A percentile compares a stretch with the other conserved stretches of the same genome.
Conservation (phyloP, 768 basidiomycete species). For the Boletus patriciae region DNA sequence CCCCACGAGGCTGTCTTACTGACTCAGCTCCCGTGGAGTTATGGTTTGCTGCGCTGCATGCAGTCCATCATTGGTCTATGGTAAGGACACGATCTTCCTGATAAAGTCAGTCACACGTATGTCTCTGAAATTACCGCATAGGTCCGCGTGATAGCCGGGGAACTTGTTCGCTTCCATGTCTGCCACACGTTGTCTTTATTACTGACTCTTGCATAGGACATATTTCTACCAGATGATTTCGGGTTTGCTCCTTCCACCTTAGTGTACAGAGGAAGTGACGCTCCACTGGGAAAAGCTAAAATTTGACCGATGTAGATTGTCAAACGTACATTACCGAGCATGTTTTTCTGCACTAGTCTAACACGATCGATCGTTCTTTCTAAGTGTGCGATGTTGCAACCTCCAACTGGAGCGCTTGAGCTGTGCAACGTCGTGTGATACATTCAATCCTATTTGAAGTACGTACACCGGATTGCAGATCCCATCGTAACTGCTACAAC, state of each 20-base stretch:
- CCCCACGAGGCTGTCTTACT: neutral
- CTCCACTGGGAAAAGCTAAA: conserved; percentile 64
- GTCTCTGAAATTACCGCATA: conserved; percentile 29
- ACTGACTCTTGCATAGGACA: conserved; percentile 45
- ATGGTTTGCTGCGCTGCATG: conserved; percentile 85
- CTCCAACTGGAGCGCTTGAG: neutral
- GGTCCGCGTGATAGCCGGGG: conserved; percentile 83
- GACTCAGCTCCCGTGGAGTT: conserved; percentile 44
- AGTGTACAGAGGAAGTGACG: conserved; percentile 68
- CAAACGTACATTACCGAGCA: conserved; percentile 7
- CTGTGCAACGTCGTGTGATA: conserved; percentile 21
- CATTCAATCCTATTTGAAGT: neutral
- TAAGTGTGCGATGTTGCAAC: neutral
- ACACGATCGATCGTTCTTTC: neutral
- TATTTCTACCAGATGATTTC: conserved; percentile 71
- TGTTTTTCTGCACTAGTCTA: conserved; percentile 8
- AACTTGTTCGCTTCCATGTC: conserved; percentile 54
- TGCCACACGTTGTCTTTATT: neutral
- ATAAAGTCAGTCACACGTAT: neutral
- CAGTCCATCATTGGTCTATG: conserved; percentile 92
- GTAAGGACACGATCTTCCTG: conserved; percentile 39
- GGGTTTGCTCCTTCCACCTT: conserved; percentile 87
- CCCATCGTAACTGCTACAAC: neutral
- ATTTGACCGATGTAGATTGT: conserved; percentile 38
- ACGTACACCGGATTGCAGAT: neutral